phyloP scores from a whole-genome alignment of 805 yeast species.

The Saturnispora gosingensis region DNA sequence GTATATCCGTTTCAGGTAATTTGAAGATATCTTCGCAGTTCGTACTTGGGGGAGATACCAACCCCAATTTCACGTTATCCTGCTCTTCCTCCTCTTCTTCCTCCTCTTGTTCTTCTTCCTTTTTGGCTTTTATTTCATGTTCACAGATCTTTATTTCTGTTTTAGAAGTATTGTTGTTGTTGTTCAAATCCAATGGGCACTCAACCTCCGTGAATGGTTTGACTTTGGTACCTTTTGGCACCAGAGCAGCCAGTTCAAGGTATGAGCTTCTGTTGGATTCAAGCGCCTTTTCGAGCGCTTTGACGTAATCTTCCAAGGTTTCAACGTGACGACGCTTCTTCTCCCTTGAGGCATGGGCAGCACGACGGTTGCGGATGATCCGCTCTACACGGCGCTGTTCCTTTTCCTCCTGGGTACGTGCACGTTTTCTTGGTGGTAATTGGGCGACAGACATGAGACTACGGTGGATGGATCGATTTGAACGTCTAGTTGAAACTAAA shows the following conservation, averaged over 20 bases:
- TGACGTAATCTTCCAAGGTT: slow-evolving; percentile 57
- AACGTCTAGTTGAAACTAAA: neutral
- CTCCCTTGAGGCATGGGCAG: slow-evolving; percentile 96
- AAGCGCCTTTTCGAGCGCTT: slow-evolving; percentile 28
- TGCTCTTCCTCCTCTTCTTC: slow-evolving; percentile 13
- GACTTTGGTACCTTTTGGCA: slow-evolving; percentile 7
- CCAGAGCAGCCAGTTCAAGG: slow-evolving; percentile 4
- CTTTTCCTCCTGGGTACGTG: slow-evolving; percentile 92
- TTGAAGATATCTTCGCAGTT: slow-evolving; percentile 25
- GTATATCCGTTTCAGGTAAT: slow-evolving; percentile 19
- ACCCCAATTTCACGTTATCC: neutral
- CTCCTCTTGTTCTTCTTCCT: slow-evolving; percentile 13
- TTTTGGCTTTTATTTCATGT: neutral
- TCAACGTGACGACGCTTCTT: slow-evolving; percentile 91
- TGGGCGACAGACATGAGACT: slow-evolving; percentile 11
- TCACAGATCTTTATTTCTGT: neutral
- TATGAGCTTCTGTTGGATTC: neutral
- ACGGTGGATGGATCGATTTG: neutral
- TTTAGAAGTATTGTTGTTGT: neutral
- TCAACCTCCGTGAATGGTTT: neutral
- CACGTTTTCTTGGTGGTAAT: slow-evolving; percentile 92
- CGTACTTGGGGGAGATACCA: slow-evolving; percentile 25
- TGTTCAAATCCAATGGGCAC: neutral
- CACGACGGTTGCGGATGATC: slow-evolving; percentile 86
- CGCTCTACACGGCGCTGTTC: slow-evolving; percentile 94